phyloP scores from a whole-genome alignment of 163 green algal species.

The Scenedesmus sp. region DNA sequence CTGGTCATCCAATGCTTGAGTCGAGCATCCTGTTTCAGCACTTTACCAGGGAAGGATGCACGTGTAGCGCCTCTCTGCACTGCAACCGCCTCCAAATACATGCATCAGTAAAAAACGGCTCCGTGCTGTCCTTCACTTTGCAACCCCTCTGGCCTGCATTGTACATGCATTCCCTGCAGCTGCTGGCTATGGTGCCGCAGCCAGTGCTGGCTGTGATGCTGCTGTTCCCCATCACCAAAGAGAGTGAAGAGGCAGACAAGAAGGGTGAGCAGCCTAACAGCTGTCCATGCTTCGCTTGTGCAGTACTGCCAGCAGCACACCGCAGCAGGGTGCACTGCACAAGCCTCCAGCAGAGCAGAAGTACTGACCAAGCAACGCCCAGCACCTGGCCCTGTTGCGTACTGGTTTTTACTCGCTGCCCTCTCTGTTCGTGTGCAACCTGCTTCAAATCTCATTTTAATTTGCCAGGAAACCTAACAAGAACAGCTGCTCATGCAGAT shows the following conservation, averaged over 20 bases:
- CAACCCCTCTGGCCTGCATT: background rate
- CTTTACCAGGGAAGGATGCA: background rate
- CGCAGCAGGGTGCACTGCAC: background rate
- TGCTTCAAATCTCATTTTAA: too few species aligned
- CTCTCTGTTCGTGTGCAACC: too few species aligned
- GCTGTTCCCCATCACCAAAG: constrained; percentile 91
- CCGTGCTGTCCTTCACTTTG: too few species aligned
- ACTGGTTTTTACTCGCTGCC: too few species aligned
- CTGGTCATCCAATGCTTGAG: background rate
- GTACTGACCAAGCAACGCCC: too few species aligned
- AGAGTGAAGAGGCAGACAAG: constrained; percentile 71
- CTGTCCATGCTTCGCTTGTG: background rate
- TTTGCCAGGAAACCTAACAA: too few species aligned
- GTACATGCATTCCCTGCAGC: constrained; percentile 65
- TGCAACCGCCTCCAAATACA: constrained; percentile 43
- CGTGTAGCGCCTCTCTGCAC: too few species aligned
- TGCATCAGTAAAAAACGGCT: too few species aligned
- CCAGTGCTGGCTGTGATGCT: constrained; percentile 93
- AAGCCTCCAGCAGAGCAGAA: background rate
- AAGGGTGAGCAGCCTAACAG: constrained; percentile 49
- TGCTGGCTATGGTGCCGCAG: constrained; percentile 94
- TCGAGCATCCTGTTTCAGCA: too few species aligned
- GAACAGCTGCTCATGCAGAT: too few species aligned
- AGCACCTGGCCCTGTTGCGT: too few species aligned
- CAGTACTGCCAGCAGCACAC: background rate